Evolutionary conservation across 768 basidiomycete species (phyloP), one percentile per base, ranked within the genome.

Genomic region (Atractiella rhizophila): DNA sequence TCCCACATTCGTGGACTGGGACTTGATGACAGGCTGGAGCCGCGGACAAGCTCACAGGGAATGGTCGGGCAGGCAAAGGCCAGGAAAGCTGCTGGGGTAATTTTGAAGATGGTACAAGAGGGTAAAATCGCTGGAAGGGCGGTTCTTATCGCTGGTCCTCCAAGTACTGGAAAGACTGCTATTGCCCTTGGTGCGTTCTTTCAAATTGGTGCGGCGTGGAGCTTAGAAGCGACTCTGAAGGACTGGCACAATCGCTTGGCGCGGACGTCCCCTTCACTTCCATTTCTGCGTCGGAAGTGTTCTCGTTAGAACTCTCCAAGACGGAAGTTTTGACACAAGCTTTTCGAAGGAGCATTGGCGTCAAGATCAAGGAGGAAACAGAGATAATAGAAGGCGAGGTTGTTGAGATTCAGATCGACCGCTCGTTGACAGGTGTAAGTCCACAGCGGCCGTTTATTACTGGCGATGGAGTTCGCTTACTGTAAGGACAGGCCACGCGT

Each of bases 371-470:
- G 58, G 91, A 96, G 57, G 88, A 96, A 63, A 79, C 79, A 2
- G 91, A 98, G 55, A 68, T 98, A 37, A 85, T 96, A 48, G 85
- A 91, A 56, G 91, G 91, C 39, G 88, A 98, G 59, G 82, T 98
- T 7, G 83, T 96, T 5, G 88, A 98, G 62, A 86, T 96, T 50
- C 86, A 94, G 58, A 88, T 98, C 44, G 91, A 98, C 64, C 68
- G 86, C 32, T 86, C 81, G 62, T 62, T 96, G 31, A 94, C 88
- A 43, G 91, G 91, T 30, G 88, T 94, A 52, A n/a, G n/a, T n/a
- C n/a, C n/a, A n/a, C n/a, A n/a, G n/a, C n/a, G 54, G 69, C 61
- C 60, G 11, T 18, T 9, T 29, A 32, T 25, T 21, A 18, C 37
- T 18, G 15, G 13, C 25, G 5, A 31, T 25, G 35, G 16, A 25